phyloP scores from a whole-genome alignment of 352 stramenopile species.

The Pythium oligandrum region DNA sequence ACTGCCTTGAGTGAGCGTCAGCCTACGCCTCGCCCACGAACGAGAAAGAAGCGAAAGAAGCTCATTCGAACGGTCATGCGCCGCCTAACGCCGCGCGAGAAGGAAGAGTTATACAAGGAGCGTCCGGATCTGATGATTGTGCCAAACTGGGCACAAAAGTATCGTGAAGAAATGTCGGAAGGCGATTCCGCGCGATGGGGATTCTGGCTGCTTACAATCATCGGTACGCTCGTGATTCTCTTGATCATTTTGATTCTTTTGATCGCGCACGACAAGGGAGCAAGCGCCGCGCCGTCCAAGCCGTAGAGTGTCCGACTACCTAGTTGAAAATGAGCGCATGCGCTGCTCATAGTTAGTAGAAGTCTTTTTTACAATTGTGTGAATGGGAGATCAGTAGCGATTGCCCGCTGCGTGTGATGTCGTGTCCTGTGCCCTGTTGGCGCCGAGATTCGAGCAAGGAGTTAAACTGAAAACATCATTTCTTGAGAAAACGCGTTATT shows the following conservation, averaged over 20 bases:
- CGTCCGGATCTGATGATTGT: constrained; percentile 85
- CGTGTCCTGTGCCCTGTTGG: no score
- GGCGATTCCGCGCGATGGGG: constrained; percentile 68
- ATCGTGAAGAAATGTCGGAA: constrained; percentile 76
- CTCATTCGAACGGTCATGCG: constrained; percentile 72
- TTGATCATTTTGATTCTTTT: constrained; percentile 78
- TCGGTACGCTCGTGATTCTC: constrained; percentile 58
- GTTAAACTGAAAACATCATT: no score
- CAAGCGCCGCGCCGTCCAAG: constrained; percentile 1
- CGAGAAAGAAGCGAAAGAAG: constrained; percentile 83
- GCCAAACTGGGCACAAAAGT: constrained; percentile 87
- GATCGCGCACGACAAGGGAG: constrained; percentile 51
- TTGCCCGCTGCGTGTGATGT: no score
- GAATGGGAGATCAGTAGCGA: no score
- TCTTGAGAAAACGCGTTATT: no score
- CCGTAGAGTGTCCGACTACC: constrained; percentile 9
- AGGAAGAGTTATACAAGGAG: constrained; percentile 79
- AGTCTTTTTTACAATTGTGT: no score
- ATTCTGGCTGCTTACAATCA: constrained; percentile 73
- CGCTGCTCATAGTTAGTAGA: no score
- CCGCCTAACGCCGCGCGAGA: constrained; percentile 70
- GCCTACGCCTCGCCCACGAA: constrained; percentile 37
- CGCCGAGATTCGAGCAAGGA: no score
- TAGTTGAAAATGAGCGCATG: no score
- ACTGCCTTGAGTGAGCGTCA: constrained; percentile 44